These are phyloP conservation scores for Kitagawia praeruptora DNA, from an alignment of 129 eudicot species.

Conservation along the genomic window DNA sequence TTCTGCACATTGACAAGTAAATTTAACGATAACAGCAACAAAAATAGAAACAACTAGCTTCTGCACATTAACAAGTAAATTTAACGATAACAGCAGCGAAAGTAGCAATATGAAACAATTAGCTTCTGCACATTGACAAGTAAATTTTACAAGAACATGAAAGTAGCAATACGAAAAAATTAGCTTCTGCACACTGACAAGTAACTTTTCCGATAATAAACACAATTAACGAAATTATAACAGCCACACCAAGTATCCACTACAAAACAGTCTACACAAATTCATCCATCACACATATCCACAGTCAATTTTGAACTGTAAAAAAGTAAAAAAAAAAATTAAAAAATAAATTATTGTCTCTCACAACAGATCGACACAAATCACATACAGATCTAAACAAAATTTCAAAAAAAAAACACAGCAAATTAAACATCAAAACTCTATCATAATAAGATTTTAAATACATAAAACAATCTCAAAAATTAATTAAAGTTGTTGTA, in stretches of 20 bases:
- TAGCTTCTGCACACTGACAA: neutral
- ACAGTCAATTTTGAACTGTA: neutral
- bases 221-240: neutral
- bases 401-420: neutral
- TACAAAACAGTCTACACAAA: neutral
- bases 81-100: too few species aligned
- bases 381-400: neutral
- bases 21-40: too few species aligned
- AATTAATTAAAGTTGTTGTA: neutral
- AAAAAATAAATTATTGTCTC: neutral
- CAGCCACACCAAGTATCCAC: too few species aligned
- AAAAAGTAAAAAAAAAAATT: neutral
- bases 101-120: too few species aligned
- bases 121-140: too few species aligned
- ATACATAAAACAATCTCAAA: too few species aligned
- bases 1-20: too few species aligned
- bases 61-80: too few species aligned
- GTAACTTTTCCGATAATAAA: neutral
- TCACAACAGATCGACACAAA: neutral
- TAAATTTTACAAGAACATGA: too few species aligned
- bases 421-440: neutral
- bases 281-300: neutral
- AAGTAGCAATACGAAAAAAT: neutral
- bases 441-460: neutral
- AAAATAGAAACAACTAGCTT: too few species aligned